phyloP scores from a whole-genome alignment of 2,329 filamentous ascomycete genomes.

The Aspergillus alliaceus region DNA sequence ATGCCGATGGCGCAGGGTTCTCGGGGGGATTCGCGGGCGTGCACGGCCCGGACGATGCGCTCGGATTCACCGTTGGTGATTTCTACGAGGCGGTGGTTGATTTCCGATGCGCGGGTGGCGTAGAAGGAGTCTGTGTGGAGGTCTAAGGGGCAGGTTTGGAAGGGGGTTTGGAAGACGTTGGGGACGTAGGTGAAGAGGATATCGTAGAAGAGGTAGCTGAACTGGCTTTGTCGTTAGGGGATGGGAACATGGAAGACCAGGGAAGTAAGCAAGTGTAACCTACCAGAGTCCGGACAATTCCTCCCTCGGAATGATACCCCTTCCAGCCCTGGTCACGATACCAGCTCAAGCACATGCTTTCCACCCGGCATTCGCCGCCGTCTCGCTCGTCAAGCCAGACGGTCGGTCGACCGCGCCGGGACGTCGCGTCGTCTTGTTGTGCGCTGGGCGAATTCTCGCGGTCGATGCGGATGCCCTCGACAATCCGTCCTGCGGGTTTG shows the following conservation, averaged over 20 bases:
- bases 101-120: slow-evolving; percentile 78
- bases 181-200: slow-evolving; percentile 90
- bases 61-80: slow-evolving; percentile 80
- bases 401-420: slow-evolving; percentile 56
- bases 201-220: slow-evolving; percentile 89
- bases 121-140: slow-evolving; percentile 93
- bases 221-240: too few species aligned
- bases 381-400: slow-evolving; percentile 81
- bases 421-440: slow-evolving; percentile 16
- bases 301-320: slow-evolving; percentile 89
- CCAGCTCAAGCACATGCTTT: slow-evolving; percentile 87
- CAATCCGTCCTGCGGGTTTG: slow-evolving; percentile 71
- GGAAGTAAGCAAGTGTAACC: too few species aligned
- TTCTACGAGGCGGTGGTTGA: slow-evolving; percentile 81
- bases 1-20: slow-evolving; percentile 87
- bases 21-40: slow-evolving; percentile 66
- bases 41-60: slow-evolving; percentile 65
- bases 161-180: slow-evolving; percentile 95
- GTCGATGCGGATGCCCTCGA: slow-evolving; percentile 77
- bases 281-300: slow-evolving; percentile 80
- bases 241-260: too few species aligned
- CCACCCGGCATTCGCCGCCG: slow-evolving; percentile 76
- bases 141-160: slow-evolving; percentile 90
- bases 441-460: slow-evolving; percentile 48
- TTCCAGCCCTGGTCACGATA: slow-evolving; percentile 87